These are phyloP conservation scores for Camellia japonica DNA, from an alignment of 148 eudicot species.

Conservation along the genomic window DNA sequence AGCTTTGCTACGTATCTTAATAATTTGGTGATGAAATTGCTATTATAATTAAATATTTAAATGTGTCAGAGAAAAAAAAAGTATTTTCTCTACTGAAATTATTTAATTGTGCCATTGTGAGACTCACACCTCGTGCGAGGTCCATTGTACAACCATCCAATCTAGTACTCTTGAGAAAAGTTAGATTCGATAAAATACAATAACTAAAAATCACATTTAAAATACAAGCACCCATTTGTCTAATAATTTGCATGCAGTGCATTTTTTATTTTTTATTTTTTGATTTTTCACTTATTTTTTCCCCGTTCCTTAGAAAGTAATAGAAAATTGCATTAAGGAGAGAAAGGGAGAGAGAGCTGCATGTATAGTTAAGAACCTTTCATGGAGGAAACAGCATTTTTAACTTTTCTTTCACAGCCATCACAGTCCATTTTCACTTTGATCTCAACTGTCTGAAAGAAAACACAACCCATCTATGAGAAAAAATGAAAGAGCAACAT, in stretches of 20 bases:
- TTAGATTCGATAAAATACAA: not conserved
- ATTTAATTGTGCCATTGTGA: not conserved
- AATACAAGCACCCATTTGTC: not conserved
- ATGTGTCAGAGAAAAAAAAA: not conserved
- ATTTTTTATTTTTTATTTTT: not conserved
- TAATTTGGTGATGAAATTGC: not conserved
- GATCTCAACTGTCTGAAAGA: constrained; percentile 75
- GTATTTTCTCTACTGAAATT: not conserved
- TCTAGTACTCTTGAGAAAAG: not conserved
- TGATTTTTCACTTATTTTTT: not conserved
- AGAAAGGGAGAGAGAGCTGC: constrained; percentile 7
- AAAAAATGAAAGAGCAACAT: not conserved
- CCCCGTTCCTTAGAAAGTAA: not conserved
- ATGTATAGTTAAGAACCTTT: constrained; percentile 47
- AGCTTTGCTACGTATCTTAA: not conserved
- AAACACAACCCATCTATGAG: not conserved
- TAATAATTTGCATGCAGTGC: not conserved
- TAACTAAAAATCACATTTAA: not conserved
- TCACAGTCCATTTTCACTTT: constrained; percentile 89
- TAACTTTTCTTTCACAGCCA: constrained; percentile 86
- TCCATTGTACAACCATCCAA: too few relatives aligned
- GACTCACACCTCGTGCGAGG: too few relatives aligned
- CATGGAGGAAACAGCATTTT: constrained; percentile 57
- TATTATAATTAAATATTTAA: not conserved
- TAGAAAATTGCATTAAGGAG: not conserved